Percentiles rank a stretch among this genome's conserved stretches.
Evolutionary conservation across 2,329 filamentous ascomycete genomes (phyloP).

Genomic region (Xylaria multiplex): DNA sequence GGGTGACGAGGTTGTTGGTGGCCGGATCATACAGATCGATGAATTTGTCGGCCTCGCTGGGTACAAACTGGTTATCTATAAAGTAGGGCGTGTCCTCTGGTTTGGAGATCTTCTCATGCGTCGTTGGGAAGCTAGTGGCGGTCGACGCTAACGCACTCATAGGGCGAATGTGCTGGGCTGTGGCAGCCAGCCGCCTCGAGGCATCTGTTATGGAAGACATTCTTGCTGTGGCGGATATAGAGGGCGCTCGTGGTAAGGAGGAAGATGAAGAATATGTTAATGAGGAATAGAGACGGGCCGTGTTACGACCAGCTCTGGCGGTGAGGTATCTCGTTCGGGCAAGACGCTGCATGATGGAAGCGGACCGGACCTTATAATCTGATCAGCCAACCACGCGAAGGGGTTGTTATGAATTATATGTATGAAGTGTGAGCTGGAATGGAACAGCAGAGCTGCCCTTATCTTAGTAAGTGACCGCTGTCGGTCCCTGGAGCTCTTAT

Average conservation of each 20-base stretch:
- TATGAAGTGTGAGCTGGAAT: constrained; percentile 8
- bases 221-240: constrained; percentile 41
- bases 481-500: constrained; percentile 27
- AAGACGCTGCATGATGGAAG: constrained; percentile 47
- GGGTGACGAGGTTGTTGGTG: constrained; percentile 85
- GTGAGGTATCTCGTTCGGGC: constrained; percentile 43
- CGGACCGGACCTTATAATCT: neutral
- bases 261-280: constrained; percentile 10
- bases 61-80: constrained; percentile 80
- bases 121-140: constrained; percentile 72
- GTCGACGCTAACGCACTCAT: constrained; percentile 64
- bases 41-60: constrained; percentile 74
- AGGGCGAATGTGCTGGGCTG: constrained; percentile 64
- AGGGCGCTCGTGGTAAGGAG: constrained; percentile 22
- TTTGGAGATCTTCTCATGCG: constrained; percentile 74
- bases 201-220: constrained; percentile 54
- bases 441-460: constrained; percentile 9
- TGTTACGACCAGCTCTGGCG: constrained; percentile 42
- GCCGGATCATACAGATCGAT: constrained; percentile 85
- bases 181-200: constrained; percentile 66
- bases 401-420: constrained; percentile 8
- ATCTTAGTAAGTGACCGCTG: constrained; percentile 33
- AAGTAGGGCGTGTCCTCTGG: constrained; percentile 82
- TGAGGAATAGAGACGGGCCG: constrained; percentile 41
- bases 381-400: constrained; percentile 23